Percentiles rank a stretch among this genome's conserved stretches.
Conservation (phyloP, 2,329 filamentous ascomycete species). For the Colletotrichum sp. region DNA sequence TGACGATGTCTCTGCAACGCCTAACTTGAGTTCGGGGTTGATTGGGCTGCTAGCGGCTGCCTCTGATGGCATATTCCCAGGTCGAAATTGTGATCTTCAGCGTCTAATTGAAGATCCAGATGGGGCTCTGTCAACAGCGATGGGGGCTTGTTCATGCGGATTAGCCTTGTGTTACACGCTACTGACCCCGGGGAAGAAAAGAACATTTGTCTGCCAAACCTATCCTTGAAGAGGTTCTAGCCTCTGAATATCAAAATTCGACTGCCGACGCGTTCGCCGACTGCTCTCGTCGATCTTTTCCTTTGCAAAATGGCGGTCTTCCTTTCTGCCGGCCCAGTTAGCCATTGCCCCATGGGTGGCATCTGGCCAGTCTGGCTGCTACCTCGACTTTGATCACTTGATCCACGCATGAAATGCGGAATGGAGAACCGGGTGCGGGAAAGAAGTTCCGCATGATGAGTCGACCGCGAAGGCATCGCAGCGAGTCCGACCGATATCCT, state of each 20-base stretch:
- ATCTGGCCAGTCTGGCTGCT: not conserved
- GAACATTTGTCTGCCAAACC: not conserved
- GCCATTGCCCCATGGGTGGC: not conserved
- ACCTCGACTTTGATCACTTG: not conserved
- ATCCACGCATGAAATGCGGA: not conserved
- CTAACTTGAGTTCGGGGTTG: not conserved
- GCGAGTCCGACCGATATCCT: not conserved
- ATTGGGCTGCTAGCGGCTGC: constrained; percentile 13
- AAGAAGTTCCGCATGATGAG: not conserved
- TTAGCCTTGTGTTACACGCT: constrained; percentile 4
- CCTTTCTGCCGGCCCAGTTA: not conserved
- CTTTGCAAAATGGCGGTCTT: not conserved
- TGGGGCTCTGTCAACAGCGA: constrained; percentile 6
- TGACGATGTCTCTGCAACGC: constrained; percentile 4
- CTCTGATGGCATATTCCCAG: constrained; percentile 15
- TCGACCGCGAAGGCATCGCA: not conserved
- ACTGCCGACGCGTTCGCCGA: not conserved
- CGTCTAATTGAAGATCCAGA: constrained; percentile 16
- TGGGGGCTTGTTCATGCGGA: constrained; percentile 9
- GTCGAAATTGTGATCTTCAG: constrained; percentile 19
- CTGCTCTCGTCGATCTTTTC: not conserved
- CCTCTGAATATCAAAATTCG: constrained; percentile 10
- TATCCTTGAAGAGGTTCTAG: not conserved
- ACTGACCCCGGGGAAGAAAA: not conserved
- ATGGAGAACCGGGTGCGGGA: not conserved